A percentile compares a stretch with the other conserved stretches of the same genome.
Conservation (phyloP, 2,329 filamentous ascomycete genomes). For the Pleoardoris graminearum region DNA sequence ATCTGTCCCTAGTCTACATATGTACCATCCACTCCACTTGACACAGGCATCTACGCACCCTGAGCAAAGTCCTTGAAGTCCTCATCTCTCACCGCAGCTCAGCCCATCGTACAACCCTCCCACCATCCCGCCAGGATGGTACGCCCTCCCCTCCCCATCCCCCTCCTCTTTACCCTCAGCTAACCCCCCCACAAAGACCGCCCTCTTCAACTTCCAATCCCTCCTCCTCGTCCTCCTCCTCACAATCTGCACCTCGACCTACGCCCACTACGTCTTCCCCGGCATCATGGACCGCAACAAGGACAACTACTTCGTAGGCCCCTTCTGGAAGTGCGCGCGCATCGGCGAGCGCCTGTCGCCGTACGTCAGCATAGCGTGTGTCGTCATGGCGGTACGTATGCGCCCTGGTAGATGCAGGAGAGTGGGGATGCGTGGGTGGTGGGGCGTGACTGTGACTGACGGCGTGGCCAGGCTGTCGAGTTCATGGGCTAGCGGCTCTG, state of each 20-base stretch:
- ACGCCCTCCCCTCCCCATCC: neutral
- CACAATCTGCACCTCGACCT: conserved; percentile 93
- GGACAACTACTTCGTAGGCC: conserved; percentile 75
- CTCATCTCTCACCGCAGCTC: too few relatives aligned
- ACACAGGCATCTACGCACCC: neutral
- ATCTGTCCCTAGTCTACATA: neutral
- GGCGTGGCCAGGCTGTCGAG: conserved; percentile 27
- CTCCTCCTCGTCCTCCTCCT: conserved; percentile 92
- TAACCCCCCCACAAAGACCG: conserved; percentile 64
- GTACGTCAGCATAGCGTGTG: conserved; percentile 91
- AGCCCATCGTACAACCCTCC: neutral
- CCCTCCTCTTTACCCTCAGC: neutral
- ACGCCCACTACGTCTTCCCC: conserved; percentile 88
- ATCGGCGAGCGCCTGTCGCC: conserved; percentile 92
- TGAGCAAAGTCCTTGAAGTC: neutral
- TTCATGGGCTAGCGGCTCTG: conserved; percentile 28
- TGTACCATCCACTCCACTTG: too few relatives aligned
- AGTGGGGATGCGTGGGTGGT: neutral
- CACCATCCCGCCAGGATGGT: neutral
- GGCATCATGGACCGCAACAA: conserved; percentile 91
- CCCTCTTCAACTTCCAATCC: conserved; percentile 98
- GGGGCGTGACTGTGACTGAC: neutral
- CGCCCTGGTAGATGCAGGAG: neutral
- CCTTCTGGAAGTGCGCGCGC: conserved; percentile 95
- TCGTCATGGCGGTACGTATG: conserved; percentile 79